Conservation (phyloP, 768 basidiomycete genomes). For the Hebeloma cylindrosporum region DNA sequence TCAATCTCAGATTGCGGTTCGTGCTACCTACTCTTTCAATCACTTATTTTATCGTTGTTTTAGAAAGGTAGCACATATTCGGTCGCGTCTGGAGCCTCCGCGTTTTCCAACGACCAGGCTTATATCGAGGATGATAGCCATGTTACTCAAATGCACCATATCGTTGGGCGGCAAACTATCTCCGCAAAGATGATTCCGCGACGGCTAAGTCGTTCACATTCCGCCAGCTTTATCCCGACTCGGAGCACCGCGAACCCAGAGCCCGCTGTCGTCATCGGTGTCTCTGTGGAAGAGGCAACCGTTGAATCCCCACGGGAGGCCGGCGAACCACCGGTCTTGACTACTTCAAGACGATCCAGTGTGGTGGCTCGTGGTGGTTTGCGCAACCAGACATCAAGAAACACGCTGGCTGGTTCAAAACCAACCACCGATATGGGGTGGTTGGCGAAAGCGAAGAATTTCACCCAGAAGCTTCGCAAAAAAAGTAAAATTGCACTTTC, state of each 20-base stretch:
- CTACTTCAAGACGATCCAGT: conserved; percentile 23
- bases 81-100: conserved; percentile 41
- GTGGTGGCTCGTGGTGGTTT: conserved; percentile 31
- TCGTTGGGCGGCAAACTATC: conserved; percentile 42
- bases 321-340: conserved; percentile 12
- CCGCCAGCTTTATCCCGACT: conserved; percentile 35
- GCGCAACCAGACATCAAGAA: conserved; percentile 36
- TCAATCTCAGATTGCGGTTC: conserved; percentile 43
- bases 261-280: conserved; percentile 41
- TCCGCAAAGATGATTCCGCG: conserved; percentile 48
- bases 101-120: conserved; percentile 33
- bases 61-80: conserved; percentile 48
- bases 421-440: conserved; percentile 16
- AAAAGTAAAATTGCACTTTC: conserved; percentile 10
- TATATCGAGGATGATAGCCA: conserved; percentile 43
- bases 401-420: conserved; percentile 25
- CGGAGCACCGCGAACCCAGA: conserved; percentile 16
- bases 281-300: conserved; percentile 49
- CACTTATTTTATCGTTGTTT: not conserved
- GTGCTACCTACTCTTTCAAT: conserved; percentile 15
- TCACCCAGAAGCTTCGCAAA: conserved; percentile 13
- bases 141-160: conserved; percentile 50
- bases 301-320: conserved; percentile 28
- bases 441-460: conserved; percentile 15
- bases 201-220: conserved; percentile 43